Conservation (phyloP, 2,329 filamentous ascomycete genomes). For the Huntiella decipiens region DNA sequence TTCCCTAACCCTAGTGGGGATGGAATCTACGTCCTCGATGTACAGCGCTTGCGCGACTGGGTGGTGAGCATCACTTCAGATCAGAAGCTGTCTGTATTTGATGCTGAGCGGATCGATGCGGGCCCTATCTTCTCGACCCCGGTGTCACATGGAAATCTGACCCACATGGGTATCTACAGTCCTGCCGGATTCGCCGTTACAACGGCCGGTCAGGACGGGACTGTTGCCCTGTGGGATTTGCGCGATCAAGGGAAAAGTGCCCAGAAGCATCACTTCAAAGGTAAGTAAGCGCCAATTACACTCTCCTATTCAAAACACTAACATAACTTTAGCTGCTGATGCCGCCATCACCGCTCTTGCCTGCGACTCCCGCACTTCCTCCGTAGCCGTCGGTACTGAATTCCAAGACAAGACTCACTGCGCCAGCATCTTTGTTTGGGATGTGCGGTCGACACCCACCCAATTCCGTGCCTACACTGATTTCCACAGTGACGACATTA, state of each 20-base stretch:
- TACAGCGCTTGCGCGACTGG: slow-evolving; percentile 5
- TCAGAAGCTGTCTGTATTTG: slow-evolving; percentile 7
- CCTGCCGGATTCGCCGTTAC: slow-evolving; percentile 34
- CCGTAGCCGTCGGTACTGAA: slow-evolving; percentile 56
- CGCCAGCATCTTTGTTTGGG: slow-evolving; percentile 44
- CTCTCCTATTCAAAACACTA: not conserved
- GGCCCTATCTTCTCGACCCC: slow-evolving; percentile 21
- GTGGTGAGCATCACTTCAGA: slow-evolving; percentile 8
- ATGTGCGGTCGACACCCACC: slow-evolving; percentile 25
- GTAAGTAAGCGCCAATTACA: slow-evolving; percentile 15
- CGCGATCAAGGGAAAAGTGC: slow-evolving; percentile 24
- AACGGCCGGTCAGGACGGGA: slow-evolving; percentile 55
- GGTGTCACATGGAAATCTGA: slow-evolving; percentile 42
- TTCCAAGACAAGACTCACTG: slow-evolving; percentile 42
- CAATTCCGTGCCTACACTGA: slow-evolving; percentile 39
- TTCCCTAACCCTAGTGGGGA: slow-evolving; percentile 10
- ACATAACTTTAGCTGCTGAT: slow-evolving; percentile 5
- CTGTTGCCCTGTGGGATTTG: slow-evolving; percentile 47
- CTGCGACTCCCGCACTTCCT: slow-evolving; percentile 34
- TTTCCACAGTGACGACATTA: slow-evolving; percentile 49
- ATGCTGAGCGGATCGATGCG: slow-evolving; percentile 22
- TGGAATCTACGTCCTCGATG: slow-evolving; percentile 8
- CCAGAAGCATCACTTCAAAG: slow-evolving; percentile 26
- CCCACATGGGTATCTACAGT: slow-evolving; percentile 39
- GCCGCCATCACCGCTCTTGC: slow-evolving; percentile 46